Conservation (phyloP, 2,329 filamentous ascomycete species). For the Gyromitra esculenta region DNA sequence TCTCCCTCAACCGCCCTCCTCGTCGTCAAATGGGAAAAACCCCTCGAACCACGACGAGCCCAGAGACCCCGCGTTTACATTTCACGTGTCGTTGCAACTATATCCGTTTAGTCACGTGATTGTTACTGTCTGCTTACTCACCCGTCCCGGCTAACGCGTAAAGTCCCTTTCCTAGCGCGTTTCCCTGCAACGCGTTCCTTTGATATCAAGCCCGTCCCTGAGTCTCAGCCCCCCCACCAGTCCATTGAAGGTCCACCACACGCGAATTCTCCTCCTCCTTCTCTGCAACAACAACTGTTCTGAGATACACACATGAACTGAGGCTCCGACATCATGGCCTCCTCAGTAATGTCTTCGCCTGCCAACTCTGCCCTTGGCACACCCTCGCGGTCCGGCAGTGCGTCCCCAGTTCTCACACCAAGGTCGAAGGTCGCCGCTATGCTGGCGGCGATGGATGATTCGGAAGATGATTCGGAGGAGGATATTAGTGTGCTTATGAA, state of each 20-base stretch:
- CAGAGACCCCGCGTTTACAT: slow-evolving; percentile 22
- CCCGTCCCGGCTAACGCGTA: slow-evolving; percentile 26
- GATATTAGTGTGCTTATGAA: slow-evolving; percentile 55
- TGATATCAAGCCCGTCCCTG: slow-evolving; percentile 11
- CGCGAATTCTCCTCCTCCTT: slow-evolving; percentile 1
- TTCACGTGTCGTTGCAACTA: slow-evolving; percentile 11
- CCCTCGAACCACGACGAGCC: slow-evolving; percentile 17
- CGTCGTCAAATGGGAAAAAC: slow-evolving; percentile 47
- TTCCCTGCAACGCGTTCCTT: slow-evolving; percentile 33
- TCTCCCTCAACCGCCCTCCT: slow-evolving; percentile 9
- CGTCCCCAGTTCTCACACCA: slow-evolving; percentile 62
- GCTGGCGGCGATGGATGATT: slow-evolving; percentile 62
- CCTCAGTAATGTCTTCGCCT: slow-evolving; percentile 43
- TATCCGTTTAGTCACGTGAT: neutral
- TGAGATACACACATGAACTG: neutral
- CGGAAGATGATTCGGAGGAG: slow-evolving; percentile 61
- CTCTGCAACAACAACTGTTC: neutral
- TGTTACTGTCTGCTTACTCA: slow-evolving; percentile 26
- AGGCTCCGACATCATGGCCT: slow-evolving; percentile 25
- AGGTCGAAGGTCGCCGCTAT: slow-evolving; percentile 68
- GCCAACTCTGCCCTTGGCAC: slow-evolving; percentile 34
- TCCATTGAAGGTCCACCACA: neutral
- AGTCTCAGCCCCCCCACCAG: neutral
- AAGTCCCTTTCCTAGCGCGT: slow-evolving; percentile 45
- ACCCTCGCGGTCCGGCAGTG: slow-evolving; percentile 28